Conservation (phyloP, 805 yeast species). For the Ogataea saltuana region DNA sequence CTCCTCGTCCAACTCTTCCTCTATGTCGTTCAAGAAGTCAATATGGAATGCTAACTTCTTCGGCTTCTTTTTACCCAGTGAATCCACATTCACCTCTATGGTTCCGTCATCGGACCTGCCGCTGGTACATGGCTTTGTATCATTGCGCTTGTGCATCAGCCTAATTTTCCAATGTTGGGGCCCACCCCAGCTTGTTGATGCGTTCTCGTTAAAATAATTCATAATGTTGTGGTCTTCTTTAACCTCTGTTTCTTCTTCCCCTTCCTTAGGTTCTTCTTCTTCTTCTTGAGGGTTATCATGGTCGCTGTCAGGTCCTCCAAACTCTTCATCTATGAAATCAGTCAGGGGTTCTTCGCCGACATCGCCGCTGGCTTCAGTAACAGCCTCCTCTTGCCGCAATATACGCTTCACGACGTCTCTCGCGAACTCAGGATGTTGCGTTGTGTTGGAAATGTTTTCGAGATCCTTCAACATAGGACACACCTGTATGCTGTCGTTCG, state of each 20-base stretch:
- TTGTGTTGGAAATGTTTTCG: background rate
- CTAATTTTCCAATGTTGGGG: slow-evolving; percentile 86
- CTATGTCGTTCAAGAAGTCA: slow-evolving; percentile 27
- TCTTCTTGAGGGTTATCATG: slow-evolving; percentile 2
- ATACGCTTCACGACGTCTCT: slow-evolving; percentile 9
- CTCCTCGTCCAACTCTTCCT: slow-evolving; percentile 32
- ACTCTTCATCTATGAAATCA: background rate
- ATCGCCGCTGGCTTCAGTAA: background rate
- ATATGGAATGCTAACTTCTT: slow-evolving; percentile 33
- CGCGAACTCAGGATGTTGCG: background rate
- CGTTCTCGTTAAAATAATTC: slow-evolving; percentile 74
- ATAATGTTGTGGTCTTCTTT: slow-evolving; percentile 35
- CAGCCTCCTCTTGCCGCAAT: slow-evolving; percentile 5
- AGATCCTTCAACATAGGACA: slow-evolving; percentile 1
- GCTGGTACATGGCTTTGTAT: no score
- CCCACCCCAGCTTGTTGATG: slow-evolving; percentile 78
- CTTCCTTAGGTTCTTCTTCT: slow-evolving; percentile 1
- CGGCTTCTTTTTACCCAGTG: slow-evolving; percentile 24
- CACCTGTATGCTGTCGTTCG: slow-evolving; percentile 2
- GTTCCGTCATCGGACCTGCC: background rate
- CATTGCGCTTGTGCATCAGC: slow-evolving; percentile 46
- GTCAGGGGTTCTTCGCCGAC: background rate
- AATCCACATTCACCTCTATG: slow-evolving; percentile 7
- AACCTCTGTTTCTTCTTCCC: slow-evolving; percentile 13
- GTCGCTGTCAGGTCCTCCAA: background rate